Percentiles rank a stretch among this genome's conserved stretches.
Evolutionary conservation across 192 early-diverging fungal genomes (phyloP).

Genomic region (Coemansia sp.): DNA sequence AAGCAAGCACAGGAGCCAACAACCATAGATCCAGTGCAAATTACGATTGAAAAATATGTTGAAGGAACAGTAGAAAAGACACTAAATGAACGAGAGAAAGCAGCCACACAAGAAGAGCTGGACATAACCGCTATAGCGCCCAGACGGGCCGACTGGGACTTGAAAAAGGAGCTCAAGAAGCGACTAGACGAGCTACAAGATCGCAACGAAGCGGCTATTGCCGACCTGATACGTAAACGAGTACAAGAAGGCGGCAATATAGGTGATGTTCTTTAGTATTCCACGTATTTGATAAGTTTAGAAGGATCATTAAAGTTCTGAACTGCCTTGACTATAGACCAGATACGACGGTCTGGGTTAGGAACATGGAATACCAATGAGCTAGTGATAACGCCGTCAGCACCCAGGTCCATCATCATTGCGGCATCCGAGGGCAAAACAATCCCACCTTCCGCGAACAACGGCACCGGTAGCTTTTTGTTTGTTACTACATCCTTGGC

Average conservation of each 20-base stretch:
- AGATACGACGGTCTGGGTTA: conserved; percentile 83
- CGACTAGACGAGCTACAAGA: conserved; percentile 70
- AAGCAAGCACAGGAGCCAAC: too few relatives aligned
- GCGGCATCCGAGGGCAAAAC: conserved; percentile 94
- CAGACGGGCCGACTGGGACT: conserved; percentile 85
- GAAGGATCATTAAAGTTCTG: background rate
- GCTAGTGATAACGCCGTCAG: conserved; percentile 94
- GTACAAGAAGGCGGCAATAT: conserved; percentile 21
- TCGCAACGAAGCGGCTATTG: conserved; percentile 66
- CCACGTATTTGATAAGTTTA: background rate
- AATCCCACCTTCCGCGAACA: conserved; percentile 94
- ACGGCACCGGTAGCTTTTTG: conserved; percentile 84
- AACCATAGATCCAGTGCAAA: background rate
- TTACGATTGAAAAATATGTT: conserved; percentile 2
- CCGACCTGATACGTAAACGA: conserved; percentile 71
- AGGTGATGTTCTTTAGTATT: conserved; percentile 9
- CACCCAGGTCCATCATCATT: conserved; percentile 91
- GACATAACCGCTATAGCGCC: conserved; percentile 82
- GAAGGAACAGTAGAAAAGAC: conserved; percentile 10
- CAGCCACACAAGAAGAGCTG: conserved; percentile 14
- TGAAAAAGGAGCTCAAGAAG: conserved; percentile 82
- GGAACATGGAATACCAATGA: conserved; percentile 83
- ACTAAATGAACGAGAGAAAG: conserved; percentile 13
- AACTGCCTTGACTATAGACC: conserved; percentile 87
- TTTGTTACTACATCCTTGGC: background rate